Percentiles rank a stretch among this genome's conserved stretches.
Conservation (phyloP, 1,139 yeast species). For the Saccharomyces hybrid region DNA sequence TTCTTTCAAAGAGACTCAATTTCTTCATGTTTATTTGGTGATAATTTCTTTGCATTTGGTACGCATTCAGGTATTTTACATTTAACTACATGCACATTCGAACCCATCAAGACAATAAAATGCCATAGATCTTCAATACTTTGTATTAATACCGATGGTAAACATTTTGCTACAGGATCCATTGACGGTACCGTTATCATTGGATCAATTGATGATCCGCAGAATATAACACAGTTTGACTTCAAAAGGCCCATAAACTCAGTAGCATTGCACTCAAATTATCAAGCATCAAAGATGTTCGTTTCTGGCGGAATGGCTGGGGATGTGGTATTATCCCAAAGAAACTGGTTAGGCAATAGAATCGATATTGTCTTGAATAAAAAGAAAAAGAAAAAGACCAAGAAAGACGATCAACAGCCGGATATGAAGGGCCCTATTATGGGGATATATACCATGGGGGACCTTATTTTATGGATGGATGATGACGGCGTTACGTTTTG, state of each 20-base stretch:
- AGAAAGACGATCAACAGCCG: neutral
- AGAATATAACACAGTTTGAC: slow-evolving; percentile 66
- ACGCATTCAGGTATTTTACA: slow-evolving; percentile 84
- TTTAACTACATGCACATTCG: slow-evolving; percentile 51
- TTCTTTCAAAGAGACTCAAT: slow-evolving; percentile 70
- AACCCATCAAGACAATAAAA: slow-evolving; percentile 58
- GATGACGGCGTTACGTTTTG: slow-evolving; percentile 69
- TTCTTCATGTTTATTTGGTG: slow-evolving; percentile 57
- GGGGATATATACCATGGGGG: slow-evolving; percentile 52
- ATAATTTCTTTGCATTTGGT: slow-evolving; percentile 63
- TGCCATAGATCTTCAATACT: slow-evolving; percentile 84
- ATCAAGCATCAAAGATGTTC: slow-evolving; percentile 52
- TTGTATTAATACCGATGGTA: slow-evolving; percentile 64
- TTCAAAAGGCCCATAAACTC: slow-evolving; percentile 86
- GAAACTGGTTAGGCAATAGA: slow-evolving; percentile 82
- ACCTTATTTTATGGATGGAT: slow-evolving; percentile 74
- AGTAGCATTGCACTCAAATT: slow-evolving; percentile 70
- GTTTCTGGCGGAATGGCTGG: slow-evolving; percentile 92
- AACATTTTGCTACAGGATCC: slow-evolving; percentile 74
- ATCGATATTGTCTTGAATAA: slow-evolving; percentile 56
- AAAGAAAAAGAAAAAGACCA: slow-evolving; percentile 30
- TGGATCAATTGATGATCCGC: slow-evolving; percentile 56
- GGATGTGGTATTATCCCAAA: slow-evolving; percentile 61
- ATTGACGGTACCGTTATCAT: slow-evolving; percentile 89
- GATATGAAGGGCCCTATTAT: slow-evolving; percentile 54